A percentile compares a stretch with the other conserved stretches of the same genome.
Conservation (phyloP, 192 early-diverging fungal genomes). For the Geranomyces michiganensis region DNA sequence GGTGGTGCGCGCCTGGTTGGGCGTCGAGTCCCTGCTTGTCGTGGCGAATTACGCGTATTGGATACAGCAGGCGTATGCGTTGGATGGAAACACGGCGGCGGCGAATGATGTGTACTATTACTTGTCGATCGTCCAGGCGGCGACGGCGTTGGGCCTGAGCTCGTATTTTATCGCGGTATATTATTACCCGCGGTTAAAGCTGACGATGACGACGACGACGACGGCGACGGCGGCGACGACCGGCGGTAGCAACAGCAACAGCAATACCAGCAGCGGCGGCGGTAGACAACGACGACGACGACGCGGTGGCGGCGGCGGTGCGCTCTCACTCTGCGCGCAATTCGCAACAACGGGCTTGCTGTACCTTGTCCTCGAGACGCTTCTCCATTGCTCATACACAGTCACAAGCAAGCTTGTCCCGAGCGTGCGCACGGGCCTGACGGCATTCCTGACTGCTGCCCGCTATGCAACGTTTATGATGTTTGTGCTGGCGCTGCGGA, state of each 20-base stretch:
- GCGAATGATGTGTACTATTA: constrained; percentile 14
- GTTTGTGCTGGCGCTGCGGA: constrained; percentile 20
- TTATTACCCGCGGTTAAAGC: constrained; percentile 16
- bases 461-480: constrained; percentile 22
- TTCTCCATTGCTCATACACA: constrained; percentile 17
- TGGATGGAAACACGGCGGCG: neutral
- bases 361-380: constrained; percentile 21
- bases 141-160: constrained; percentile 7
- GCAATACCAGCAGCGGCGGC: too few species aligned
- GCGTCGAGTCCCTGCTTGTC: neutral
- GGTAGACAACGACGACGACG: neutral
- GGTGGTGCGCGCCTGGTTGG: constrained; percentile 10
- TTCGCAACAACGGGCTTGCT: constrained; percentile 18
- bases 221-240: too few species aligned
- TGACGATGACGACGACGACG: neutral
- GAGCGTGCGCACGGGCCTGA: constrained; percentile 13
- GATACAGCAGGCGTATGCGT: neutral
- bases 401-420: constrained; percentile 5
- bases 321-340: neutral
- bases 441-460: constrained; percentile 13
- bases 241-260: too few species aligned
- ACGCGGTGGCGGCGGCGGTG: neutral
- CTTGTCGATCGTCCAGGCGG: constrained; percentile 16
- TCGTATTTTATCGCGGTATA: constrained; percentile 21
- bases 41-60: constrained; percentile 20